Evolutionary conservation across 768 basidiomycete species (phyloP), one percentile per base, ranked within the genome.

Genomic region (Suillus cothurnatus): DNA sequence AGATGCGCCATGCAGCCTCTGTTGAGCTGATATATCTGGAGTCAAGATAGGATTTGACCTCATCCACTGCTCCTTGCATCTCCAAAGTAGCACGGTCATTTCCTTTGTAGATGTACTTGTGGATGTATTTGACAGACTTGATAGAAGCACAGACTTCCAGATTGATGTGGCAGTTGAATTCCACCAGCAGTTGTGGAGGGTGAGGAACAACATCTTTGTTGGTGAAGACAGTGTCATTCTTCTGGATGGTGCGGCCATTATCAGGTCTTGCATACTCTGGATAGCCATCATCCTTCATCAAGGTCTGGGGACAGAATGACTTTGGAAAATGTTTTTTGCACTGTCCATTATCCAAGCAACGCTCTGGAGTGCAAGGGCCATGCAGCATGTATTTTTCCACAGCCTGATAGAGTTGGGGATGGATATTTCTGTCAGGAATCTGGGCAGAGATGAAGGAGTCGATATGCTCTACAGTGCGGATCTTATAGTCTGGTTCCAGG

Each of bases 101-200:
- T 9, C 86, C 84, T 66, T 86, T 86, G 72, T 84, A 76, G 26
- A 84, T 72, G 69, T 85, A 85, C 69, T 85, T 85, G 73, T 77
- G 76, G 28, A 80, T 69, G 60, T 86, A 86, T 63, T 84, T 83
- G 69, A 82, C 61, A 6, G 81, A 68, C 11, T 71, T 72, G 43
- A 85, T 67, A 17, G 77, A 78, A 0, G 71, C 72, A 60, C 71
- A 74, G 57, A 78, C 77, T 67, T 87, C 84, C 0, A 85, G 66
- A 73, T 86, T 87, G 68, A 85, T 83, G 63, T 87, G 83, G 65
- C 83, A 84, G 62, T 78, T 23, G n/a, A n/a, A n/a, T n/a, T n/a
- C n/a, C n/a, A n/a, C n/a, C n/a, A n/a, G n/a, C n/a, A n/a, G n/a
- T n/a, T 70, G 78, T 1, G 77, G 79, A 53, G 65, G 71, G 67